Percentiles rank a stretch among this genome's conserved stretches.
Conservation (phyloP, 768 basidiomycete genomes). For the Lentinula sp. region DNA sequence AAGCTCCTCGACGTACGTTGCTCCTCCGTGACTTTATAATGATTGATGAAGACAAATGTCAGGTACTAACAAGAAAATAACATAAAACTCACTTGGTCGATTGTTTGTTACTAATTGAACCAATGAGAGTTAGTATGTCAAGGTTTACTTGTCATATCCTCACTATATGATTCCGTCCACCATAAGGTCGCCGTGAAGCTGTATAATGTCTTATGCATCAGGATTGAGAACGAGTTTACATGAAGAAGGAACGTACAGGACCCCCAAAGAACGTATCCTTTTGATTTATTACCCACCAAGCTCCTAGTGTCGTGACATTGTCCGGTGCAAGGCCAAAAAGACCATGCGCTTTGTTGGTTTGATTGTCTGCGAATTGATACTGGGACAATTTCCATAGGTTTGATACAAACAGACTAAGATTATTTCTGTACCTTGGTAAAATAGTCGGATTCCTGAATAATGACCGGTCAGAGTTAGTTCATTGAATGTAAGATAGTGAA, state of each 20-base stretch:
- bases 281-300: slow-evolving; percentile 23
- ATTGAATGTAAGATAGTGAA: background rate
- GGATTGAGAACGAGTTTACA: background rate
- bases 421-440: slow-evolving; percentile 14
- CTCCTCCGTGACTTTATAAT: no score
- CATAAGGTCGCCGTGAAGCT: slow-evolving; percentile 8
- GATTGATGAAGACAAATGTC: no score
- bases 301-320: slow-evolving; percentile 13
- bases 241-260: background rate
- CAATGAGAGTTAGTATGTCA: no score
- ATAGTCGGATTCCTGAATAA: slow-evolving; percentile 18
- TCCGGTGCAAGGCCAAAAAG: slow-evolving; percentile 9
- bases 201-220: background rate
- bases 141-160: background rate
- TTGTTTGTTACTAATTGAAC: no score
- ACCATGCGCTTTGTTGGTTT: slow-evolving; percentile 23
- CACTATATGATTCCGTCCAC: slow-evolving; percentile 10
- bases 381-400: background rate
- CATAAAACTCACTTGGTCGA: no score
- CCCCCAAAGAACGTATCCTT: slow-evolving; percentile 18
- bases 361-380: slow-evolving; percentile 22
- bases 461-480: background rate
- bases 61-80: no score
- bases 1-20: no score
- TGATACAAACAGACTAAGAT: background rate